Conservation (phyloP, 371 early-diverging fungal species). For the Mortierella sp. region DNA sequence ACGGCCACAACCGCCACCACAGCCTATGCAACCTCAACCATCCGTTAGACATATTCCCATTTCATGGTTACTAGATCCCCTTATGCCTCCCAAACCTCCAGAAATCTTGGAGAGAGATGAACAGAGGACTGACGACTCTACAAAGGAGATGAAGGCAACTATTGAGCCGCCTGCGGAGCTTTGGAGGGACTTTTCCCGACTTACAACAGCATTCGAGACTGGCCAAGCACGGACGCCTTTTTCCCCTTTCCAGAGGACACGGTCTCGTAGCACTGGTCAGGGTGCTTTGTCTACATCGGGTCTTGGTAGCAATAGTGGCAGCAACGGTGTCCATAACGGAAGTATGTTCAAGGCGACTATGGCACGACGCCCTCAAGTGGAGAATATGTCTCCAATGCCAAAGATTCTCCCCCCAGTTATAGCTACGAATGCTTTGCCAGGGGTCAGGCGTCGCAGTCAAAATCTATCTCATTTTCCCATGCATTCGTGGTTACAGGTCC, state of each 20-base stretch:
- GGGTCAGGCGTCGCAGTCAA: constrained; percentile 28
- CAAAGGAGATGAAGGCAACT: neutral
- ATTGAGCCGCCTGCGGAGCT: constrained; percentile 44
- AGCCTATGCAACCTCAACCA: constrained; percentile 9
- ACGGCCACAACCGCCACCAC: constrained; percentile 5
- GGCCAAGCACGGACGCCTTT: constrained; percentile 44
- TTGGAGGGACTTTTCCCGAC: constrained; percentile 46
- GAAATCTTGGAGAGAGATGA: constrained; percentile 7
- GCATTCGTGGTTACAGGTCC: constrained; percentile 51
- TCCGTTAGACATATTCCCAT: constrained; percentile 34
- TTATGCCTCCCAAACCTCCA: constrained; percentile 42
- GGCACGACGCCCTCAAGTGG: constrained; percentile 39
- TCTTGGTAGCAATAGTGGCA: neutral
- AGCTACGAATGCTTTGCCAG: constrained; percentile 21
- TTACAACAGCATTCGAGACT: constrained; percentile 46
- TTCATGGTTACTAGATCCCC: constrained; percentile 48
- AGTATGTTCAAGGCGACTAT: constrained; percentile 31
- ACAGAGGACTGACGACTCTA: neutral
- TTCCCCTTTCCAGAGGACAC: constrained; percentile 35
- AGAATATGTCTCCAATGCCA: constrained; percentile 40
- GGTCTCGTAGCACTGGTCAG: constrained; percentile 27
- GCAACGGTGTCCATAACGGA: neutral
- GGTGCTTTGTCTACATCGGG: constrained; percentile 11
- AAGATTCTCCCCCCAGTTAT: constrained; percentile 36
- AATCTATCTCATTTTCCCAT: constrained; percentile 37